Base-by-base conservation (phyloP, 257 asterid species). In the Apocynum venetum region DNA sequence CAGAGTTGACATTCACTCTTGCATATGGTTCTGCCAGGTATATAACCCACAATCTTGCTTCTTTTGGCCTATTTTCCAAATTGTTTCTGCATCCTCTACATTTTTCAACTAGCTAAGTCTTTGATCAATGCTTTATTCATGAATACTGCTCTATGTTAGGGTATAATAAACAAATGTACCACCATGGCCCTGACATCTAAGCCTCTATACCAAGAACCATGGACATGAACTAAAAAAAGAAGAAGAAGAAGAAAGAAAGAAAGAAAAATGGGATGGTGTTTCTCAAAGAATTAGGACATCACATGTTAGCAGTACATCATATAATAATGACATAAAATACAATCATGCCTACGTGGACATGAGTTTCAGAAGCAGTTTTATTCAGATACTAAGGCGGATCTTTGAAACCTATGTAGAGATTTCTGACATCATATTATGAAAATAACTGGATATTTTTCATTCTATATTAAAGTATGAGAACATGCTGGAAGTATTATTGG, bases 1-100 rank as follows among this genome's bases (percentile, higher is more conserved):
- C 91, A 31, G 97, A 93, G 83, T 87, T 95, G 87, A 87, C 88
- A 64, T 83, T 87, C 77, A 88, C 91, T 83, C 96, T 93, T 84
- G 87, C 79, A 82, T 93, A 84, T 83, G 94, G 97, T 83, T 84
- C 85, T 80, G 78, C 88, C 79, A 91, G 99, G 99, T 95, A 90
- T 77, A 59, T 72, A 57, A 77, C 41, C 73, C 72, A 47, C 49
- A 76, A 64, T 74, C 38, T 36, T 76, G 48, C 71, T 66, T 14
- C 71, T 13, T 59, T 67, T 67, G 51, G 36, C 13, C 52, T 41
- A 8, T 44, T 15, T 17, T 17, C 43, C 25, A 19, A 15, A 40
- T 17, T 67, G 31, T 1, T 41, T 67, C 72, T 67, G 72, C 14
- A 17, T 41, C 14, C 51, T 67, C 40, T 67, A 11, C 72, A 67